Evolutionary conservation across 2,329 filamentous ascomycete species (phyloP), one percentile per base, ranked within the genome.

Genomic region (Leptoxyphium fumago): DNA sequence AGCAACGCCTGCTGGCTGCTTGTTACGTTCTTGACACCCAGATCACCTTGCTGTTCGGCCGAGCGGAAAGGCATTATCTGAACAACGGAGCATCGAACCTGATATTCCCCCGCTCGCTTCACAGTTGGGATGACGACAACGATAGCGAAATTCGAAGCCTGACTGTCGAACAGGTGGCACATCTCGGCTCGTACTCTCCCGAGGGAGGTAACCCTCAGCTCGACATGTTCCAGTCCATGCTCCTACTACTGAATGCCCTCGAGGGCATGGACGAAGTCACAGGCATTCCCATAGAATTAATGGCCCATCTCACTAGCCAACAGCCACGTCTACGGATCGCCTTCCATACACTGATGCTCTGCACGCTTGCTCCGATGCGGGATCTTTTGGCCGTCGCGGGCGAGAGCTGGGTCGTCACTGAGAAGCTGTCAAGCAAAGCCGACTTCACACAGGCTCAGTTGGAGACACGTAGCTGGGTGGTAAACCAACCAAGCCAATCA

Each of bases 331-430:
- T 44, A 26, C 41, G 39, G 10, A 36, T 58, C 36, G 45, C 49
- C 10, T 59, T 64, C 17, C 56, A 62, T 14, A 60, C 61, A 2
- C 52, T 60, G 13, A 62, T 63, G 45, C 58, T 68, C 1, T 55
- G 61, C 14, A 61, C 59, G 38, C 48, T 61, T 8, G 60, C 58
- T 3, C 67, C 66, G 1, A 49, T 68, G 5, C 63, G 64, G 15
- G 60, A 64, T 1, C 52, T 70, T 4, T 52, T 70, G 11, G 65
- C 66, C 28, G 60, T 68, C 0, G 60, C 63, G 3, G 65, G 66
- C 30, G 65, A 69, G 42, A 61, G 63, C 13, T 70, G 66, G 66
- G 57, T 68, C 8, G 52, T 69, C n/a, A 61, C 57, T 1, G 63
- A 66, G 45, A 67, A 68, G 41, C 52, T 68, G n/a, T 55, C 56